Base-by-base conservation (phyloP, 2,329 filamentous ascomycete species). In the Fusarium mexicanum region DNA sequence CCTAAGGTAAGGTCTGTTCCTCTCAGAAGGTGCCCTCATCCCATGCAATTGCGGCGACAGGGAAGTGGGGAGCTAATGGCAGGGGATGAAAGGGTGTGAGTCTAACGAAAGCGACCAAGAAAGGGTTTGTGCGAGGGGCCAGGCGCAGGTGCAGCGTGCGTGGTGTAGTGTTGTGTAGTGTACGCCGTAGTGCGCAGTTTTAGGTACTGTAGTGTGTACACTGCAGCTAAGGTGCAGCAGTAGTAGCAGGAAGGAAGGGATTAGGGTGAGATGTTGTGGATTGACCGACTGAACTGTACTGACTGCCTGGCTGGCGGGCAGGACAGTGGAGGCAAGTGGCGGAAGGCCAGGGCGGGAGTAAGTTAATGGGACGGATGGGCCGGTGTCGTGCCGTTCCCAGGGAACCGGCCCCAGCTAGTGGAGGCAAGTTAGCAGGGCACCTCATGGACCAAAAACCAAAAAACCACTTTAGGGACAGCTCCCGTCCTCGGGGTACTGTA, bases 371-470 rank as follows among this genome's bases (percentile, higher is more conserved):
- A 76, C 80, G 80, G 81, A 80, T 81, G 78, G 81, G 71, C 80
- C 80, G 80, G 80, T 80, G 80, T 82, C 80, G 81, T 80, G 81
- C 79, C 81, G 80, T 78, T 82, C 80, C 80, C 81, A 83, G 79
- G 76, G 74, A 79, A 74, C 76, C 77, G 79, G 78, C 78, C 71
- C 76, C 76, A 79, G 76, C 69, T 76, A 77, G 69, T 72, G 31
- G 50, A 53, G 31, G n/a, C 37, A 35, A 26, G 50, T 53, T 37
- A 53, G 31, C 50, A 26, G 50, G 31, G 50, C 31, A 53, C 31
- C n/a, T 53, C 50, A 37, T 53, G 10, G 31, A 71, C 69, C 70
- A 54, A 66, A 60, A 68, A 58, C 71, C 64, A 61, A 66, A 60
- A 61, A 61, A 64, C 43, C 66, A 70, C 50, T 59, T 70, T 57